phyloP scores from a whole-genome alignment of 2,329 filamentous ascomycete species.

The Chrysoporthe deuterocubensis region DNA sequence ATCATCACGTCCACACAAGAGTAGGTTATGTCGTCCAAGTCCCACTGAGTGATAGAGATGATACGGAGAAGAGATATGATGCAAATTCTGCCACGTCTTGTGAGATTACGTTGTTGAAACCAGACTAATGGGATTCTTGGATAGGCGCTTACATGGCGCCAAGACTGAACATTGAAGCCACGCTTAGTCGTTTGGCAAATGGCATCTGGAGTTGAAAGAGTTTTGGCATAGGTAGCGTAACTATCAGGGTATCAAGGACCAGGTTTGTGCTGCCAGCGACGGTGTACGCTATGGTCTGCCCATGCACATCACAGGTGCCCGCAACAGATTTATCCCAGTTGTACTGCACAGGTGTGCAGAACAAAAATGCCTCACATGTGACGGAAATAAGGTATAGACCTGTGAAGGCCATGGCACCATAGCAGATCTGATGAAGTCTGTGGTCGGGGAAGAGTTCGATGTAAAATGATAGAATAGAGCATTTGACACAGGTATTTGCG shows the following conservation, averaged over 20 bases:
- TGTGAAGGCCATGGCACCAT: not conserved
- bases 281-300: not conserved
- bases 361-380: not conserved
- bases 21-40: not conserved
- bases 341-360: constrained; percentile 3
- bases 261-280: not conserved
- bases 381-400: not conserved
- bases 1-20: not conserved
- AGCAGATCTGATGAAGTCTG: not conserved
- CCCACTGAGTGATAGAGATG: not conserved
- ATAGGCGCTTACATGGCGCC: not conserved
- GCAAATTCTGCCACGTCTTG: not conserved
- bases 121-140: not conserved
- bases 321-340: constrained; percentile 8
- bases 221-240: not conserved
- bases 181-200: not conserved
- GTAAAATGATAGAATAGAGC: not conserved
- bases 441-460: not conserved
- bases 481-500: not conserved
- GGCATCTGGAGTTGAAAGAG: not conserved
- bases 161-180: not conserved
- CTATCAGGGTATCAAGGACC: not conserved
- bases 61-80: not conserved
- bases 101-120: too few species aligned
- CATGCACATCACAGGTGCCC: not conserved